A percentile compares a stretch with the other conserved stretches of the same genome.
phyloP scores from a whole-genome alignment of 768 basidiomycete species.

The Melanogaster broomeanus region DNA sequence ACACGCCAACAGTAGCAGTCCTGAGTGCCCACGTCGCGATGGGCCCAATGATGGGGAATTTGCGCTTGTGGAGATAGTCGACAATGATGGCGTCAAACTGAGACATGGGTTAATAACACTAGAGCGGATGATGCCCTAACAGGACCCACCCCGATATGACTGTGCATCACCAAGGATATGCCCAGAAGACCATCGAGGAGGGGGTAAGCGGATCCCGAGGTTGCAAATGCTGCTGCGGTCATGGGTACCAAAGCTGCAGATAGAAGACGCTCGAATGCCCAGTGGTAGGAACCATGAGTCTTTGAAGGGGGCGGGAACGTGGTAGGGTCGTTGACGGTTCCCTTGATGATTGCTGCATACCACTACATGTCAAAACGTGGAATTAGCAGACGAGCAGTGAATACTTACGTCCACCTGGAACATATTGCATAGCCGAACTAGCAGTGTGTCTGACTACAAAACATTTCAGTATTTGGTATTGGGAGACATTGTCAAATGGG shows the following conservation, averaged over 20 bases:
- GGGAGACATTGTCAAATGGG: neutral
- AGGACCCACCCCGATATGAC: constrained; percentile 83
- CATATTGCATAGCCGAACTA: constrained; percentile 43
- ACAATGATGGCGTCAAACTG: constrained; percentile 78
- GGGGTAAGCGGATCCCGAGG: constrained; percentile 74
- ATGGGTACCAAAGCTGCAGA: constrained; percentile 87
- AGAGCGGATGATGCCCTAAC: neutral
- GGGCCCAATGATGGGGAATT: constrained; percentile 83
- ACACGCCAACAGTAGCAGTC: constrained; percentile 72
- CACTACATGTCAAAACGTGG: neutral
- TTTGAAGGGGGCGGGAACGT: constrained; percentile 82
- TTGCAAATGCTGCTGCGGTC: constrained; percentile 83
- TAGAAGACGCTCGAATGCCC: constrained; percentile 91
- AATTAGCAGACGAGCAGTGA: neutral
- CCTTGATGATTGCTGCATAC: constrained; percentile 74
- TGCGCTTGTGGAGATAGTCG: constrained; percentile 93
- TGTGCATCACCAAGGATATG: constrained; percentile 87
- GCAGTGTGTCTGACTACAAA: constrained; percentile 42
- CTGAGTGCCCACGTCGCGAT: constrained; percentile 76
- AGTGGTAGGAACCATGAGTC: constrained; percentile 87
- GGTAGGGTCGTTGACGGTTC: constrained; percentile 94
- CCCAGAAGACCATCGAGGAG: constrained; percentile 89
- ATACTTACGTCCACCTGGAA: constrained; percentile 72
- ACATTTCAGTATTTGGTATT: neutral
- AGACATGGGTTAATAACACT: neutral